Percentiles rank a stretch among this genome's conserved stretches.
Conservation (phyloP, 306 rosid genomes). For the Vigna angularis region DNA sequence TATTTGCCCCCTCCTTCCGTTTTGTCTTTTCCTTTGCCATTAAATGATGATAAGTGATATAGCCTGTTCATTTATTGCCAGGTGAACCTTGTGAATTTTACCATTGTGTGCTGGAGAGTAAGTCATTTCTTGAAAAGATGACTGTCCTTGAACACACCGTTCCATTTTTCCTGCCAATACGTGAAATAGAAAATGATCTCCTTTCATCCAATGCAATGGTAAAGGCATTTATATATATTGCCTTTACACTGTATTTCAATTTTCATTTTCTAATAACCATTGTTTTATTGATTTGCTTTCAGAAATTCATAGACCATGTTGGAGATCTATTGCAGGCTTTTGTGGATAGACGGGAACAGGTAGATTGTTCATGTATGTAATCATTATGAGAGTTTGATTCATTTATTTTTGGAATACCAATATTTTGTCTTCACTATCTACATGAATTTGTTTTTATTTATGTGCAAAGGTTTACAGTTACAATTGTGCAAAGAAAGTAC, state of each 20-base stretch:
- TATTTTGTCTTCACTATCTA: conserved; percentile 14
- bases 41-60: conserved; percentile 33
- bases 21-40: conserved; percentile 36
- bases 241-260: conserved; percentile 41
- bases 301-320: conserved; percentile 91
- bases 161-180: conserved; percentile 88
- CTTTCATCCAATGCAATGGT: conserved; percentile 95
- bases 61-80: conserved; percentile 49
- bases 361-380: conserved; percentile 54
- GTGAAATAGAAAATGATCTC: conserved; percentile 86
- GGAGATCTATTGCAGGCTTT: conserved; percentile 95
- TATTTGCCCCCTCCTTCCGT: neutral
- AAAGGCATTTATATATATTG: conserved; percentile 48
- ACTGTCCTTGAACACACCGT: conserved; percentile 88
- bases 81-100: conserved; percentile 84
- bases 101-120: conserved; percentile 95
- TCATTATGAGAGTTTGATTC: conserved; percentile 36
- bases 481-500: conserved; percentile 21
- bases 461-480: conserved; percentile 19
- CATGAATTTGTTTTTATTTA: conserved; percentile 25
- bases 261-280: conserved; percentile 34
- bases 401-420: conserved; percentile 23
- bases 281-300: conserved; percentile 51
- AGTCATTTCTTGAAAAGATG: conserved; percentile 98
- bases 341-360: conserved; percentile 99